A percentile compares a stretch with the other conserved stretches of the same genome.
These are phyloP conservation scores for Penstemon barbatus DNA, from an alignment of 257 asterid genomes.

Conservation along the genomic window DNA sequence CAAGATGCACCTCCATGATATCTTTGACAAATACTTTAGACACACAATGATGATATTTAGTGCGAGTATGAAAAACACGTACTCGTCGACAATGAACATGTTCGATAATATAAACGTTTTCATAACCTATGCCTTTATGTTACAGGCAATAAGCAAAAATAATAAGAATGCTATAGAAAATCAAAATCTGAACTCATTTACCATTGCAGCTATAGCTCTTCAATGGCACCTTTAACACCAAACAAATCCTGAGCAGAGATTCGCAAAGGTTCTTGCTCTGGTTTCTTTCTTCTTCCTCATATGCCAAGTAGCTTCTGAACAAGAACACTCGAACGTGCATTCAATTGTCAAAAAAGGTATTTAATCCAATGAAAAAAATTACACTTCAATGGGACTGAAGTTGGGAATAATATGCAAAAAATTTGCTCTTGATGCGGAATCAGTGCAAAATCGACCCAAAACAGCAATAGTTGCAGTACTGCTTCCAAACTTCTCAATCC, in stretches of 20 bases:
- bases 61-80: not conserved
- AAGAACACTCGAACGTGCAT: not conserved
- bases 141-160: conserved; percentile 16
- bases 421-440: conserved; percentile 57
- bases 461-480: conserved; percentile 87
- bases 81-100: not conserved
- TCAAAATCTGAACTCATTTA: conserved; percentile 1
- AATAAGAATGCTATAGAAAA: not conserved
- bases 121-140: conserved; percentile 10
- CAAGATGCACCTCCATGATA: not conserved
- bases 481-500: conserved; percentile 88
- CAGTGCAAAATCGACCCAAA: conserved; percentile 73
- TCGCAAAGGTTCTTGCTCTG: not conserved
- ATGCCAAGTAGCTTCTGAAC: not conserved
- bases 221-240: not conserved
- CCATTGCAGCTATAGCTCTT: conserved; percentile 4
- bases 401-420: conserved; percentile 82
- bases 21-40: not conserved
- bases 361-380: conserved; percentile 21
- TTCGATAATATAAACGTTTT: conserved; percentile 8
- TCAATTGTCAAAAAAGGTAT: conserved; percentile 2
- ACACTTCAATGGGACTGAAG: conserved; percentile 32
- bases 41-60: not conserved
- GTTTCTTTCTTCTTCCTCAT: not conserved
- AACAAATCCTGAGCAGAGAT: not conserved